Conservation (phyloP, 768 basidiomycete species). For the Phanerochaete carnosa region DNA sequence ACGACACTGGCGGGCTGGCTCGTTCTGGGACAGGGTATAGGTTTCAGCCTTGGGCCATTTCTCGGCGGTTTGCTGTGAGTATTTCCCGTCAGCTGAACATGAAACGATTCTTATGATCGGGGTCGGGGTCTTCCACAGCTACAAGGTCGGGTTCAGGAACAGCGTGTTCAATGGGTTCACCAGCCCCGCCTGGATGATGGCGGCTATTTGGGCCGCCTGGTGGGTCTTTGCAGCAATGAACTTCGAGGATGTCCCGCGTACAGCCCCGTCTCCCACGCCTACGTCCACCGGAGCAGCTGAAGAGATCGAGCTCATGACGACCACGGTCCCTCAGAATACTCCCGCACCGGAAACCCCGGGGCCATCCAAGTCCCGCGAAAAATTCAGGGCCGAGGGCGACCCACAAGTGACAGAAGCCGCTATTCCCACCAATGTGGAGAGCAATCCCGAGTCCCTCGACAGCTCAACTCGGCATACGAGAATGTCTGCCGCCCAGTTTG, state of each 20-base stretch:
- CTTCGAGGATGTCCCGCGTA: conserved; percentile 31
- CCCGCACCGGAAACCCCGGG: neutral
- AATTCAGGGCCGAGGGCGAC: neutral
- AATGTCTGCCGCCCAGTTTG: conserved; percentile 37
- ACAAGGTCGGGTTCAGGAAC: conserved; percentile 55
- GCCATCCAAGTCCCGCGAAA: neutral
- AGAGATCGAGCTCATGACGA: conserved; percentile 10
- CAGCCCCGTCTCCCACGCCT: neutral
- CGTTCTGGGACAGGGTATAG: conserved; percentile 59
- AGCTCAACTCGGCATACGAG: neutral
- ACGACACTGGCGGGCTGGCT: conserved; percentile 62
- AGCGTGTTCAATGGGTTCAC: conserved; percentile 64
- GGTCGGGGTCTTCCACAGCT: conserved; percentile 9
- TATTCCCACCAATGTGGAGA: neutral
- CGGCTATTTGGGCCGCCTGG: conserved; percentile 48
- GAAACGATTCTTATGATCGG: neutral
- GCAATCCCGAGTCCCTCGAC: neutral
- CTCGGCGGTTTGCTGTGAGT: conserved; percentile 52
- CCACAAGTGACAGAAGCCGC: conserved; percentile 2
- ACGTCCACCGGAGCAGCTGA: neutral
- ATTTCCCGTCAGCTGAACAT: neutral
- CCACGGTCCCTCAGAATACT: neutral
- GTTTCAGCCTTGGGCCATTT: conserved; percentile 63
- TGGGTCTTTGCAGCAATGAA: conserved; percentile 35
- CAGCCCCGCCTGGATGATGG: conserved; percentile 66